Evolutionary conservation across 257 asterid species (phyloP), one percentile per base, ranked within the genome.

Genomic region (Solanum phureja): DNA sequence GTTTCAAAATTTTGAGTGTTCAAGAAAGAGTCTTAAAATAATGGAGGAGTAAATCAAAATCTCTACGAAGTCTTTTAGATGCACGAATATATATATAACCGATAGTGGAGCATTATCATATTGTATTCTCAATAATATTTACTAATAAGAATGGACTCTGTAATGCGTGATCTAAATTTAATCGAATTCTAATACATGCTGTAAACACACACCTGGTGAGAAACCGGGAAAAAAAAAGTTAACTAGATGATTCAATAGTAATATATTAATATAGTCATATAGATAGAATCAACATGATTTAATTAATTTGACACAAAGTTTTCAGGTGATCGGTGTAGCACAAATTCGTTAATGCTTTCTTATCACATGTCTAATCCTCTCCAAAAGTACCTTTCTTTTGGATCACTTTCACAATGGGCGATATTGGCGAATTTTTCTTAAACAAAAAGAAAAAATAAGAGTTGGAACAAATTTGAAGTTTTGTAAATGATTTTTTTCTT

Each of bases 101-200:
- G 2, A 14, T 8, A 33, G 46, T 72, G 27, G 81, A 72, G 8
- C 81, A 34, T 74, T 37, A 11, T 74, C 83, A 19, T 6, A 19
- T 37, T 37, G 3, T 74, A 3, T 74, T 74, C 52, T 72, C 37
- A 18, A 72, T 9, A 72, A 23, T 14, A 49, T 14, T 0, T 49
- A 49, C 8, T 14, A 14, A 16, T 49, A 49, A 49, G 1, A 49
- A 14, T 14, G 3, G 7, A 1, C 21, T 13, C 0, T 13, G 19
- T 1, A 14, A 0, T 49, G 7, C 7, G 1, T 49, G 1, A 13
- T 49, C 2, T 49, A 2, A 5, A 49, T 49, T 49, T 49, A 49
- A 14, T 49, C 60, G 0, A 1, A 14, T 0, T 2, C 1, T 49
- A 2, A 49, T 14, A 49, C 1, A 49, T 0, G 0, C 7, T 14